Conservation (phyloP, 2,329 filamentous ascomycete species). For the Coniochaeta ligniaria region DNA sequence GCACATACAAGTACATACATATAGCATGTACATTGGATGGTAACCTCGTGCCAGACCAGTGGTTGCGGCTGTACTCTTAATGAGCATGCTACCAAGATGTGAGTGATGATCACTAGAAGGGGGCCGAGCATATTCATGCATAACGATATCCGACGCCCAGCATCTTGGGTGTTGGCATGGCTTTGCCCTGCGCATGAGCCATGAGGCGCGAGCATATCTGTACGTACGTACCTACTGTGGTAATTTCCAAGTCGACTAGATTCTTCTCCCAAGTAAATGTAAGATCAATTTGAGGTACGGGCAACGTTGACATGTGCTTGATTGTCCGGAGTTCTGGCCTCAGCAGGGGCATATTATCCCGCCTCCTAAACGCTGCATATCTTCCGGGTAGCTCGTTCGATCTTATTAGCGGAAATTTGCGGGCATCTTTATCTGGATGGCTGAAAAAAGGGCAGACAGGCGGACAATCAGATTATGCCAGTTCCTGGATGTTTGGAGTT, state of each 20-base stretch:
- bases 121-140: neutral
- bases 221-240: neutral
- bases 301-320: neutral
- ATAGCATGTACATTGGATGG: too few species aligned
- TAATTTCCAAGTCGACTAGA: neutral
- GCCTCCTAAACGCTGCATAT: neutral
- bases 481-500: neutral
- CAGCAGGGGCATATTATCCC: neutral
- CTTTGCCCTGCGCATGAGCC: neutral
- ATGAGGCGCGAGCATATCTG: neutral
- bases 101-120: neutral
- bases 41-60: neutral
- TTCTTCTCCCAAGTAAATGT: neutral
- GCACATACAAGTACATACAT: too few species aligned
- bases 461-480: neutral
- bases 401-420: neutral
- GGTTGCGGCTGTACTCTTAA: neutral
- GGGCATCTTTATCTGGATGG: neutral
- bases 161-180: neutral
- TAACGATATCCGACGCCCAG: neutral
- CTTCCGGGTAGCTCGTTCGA: neutral
- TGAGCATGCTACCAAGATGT: neutral
- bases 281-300: neutral
- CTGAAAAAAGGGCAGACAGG: neutral
- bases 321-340: neutral